Base-by-base conservation (phyloP, 495 filamentous ascomycete genomes). In the Aspergillus ellipticus region DNA sequence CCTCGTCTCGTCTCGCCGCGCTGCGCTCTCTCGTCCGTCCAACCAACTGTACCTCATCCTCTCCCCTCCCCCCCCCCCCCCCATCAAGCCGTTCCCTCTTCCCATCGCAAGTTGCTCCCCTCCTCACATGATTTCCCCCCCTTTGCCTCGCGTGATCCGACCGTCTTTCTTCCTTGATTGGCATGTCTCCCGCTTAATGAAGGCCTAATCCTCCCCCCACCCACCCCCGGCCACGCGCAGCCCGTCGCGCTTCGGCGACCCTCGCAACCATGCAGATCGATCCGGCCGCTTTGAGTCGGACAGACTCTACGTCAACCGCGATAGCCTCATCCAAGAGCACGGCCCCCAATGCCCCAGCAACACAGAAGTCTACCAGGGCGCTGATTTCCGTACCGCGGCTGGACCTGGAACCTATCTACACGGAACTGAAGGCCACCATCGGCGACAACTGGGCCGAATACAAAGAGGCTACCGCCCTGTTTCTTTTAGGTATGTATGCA, bases 401-500 rank as follows among this genome's bases (percentile, higher is more conserved):
- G 55, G 92, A 98, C 65, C 76, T 96, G 21, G 92, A 97, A 67
- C 89, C 90, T 24, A 78, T 92, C 59, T 97, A 97, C 66, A 87
- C 89, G 33, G 84, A 87, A 57, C 80, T 98, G 43, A 97, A 96
- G 68, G 74, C 79, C 41, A 83, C 81, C 39, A 86, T 97, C 68
- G 80, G 85, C 43, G 92, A 96, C 67, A 81, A 89, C 69, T 98
- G 94, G 94, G 76, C 79, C 42, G 80, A 81, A 56, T 98, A 98
- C 70, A 96, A 96, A 72, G 88, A 93, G 59, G 71, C 90, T 24
- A 83, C 89, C 19, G 83, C 85, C 51, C 77, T 85, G 16, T 97
- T 96, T 69, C 67, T 96, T 29, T 74, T 93, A 63, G 93, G 93
- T 94, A 73, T 42, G 83, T 79, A 16, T 11, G n/a, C 47, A 24